A percentile compares a stretch with the other conserved stretches of the same genome.
Evolutionary conservation across 129 eudicot genomes (phyloP).

Genomic region (Lonicera japonica): DNA sequence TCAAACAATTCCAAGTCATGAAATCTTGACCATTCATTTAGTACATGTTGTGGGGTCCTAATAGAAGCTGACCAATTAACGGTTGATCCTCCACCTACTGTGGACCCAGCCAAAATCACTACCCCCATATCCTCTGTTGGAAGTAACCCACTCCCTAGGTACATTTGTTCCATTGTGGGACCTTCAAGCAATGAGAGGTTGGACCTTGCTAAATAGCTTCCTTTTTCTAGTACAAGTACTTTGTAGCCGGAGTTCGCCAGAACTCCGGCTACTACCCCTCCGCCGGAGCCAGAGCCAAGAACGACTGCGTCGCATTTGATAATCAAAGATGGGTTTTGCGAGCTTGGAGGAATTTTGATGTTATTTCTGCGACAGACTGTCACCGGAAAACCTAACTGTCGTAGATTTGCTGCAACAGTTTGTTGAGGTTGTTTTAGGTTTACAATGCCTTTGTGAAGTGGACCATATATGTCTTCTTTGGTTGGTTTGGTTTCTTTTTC

Average conservation of each 20-base stretch:
- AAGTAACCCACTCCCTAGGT: conserved; percentile 49
- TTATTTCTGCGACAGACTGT: conserved; percentile 8
- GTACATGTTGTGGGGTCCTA: conserved; percentile 52
- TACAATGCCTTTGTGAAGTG: conserved; percentile 48
- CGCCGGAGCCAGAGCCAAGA: conserved; percentile 75
- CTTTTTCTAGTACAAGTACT: conserved; percentile 77
- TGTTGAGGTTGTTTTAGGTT: conserved; percentile 28
- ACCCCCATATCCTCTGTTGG: conserved; percentile 51
- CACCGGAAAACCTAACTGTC: conserved; percentile 30
- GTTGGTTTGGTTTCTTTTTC: neutral
- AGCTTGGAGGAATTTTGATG: neutral
- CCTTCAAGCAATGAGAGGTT: conserved; percentile 70
- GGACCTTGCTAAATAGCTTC: conserved; percentile 47
- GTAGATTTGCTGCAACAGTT: conserved; percentile 24
- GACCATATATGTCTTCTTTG: conserved; percentile 29
- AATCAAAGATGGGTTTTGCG: conserved; percentile 21
- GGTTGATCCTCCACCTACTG: conserved; percentile 74
- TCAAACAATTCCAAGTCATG: conserved; percentile 42
- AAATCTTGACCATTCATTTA: conserved; percentile 43
- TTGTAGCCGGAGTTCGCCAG: conserved; percentile 63
- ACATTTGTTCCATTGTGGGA: conserved; percentile 60
- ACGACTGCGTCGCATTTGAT: conserved; percentile 68
- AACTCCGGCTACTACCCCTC: conserved; percentile 70
- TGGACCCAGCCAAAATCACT: conserved; percentile 54
- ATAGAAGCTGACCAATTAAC: conserved; percentile 82